Percentiles rank a stretch among this genome's conserved stretches.
These are phyloP conservation scores for Antrodiella citrinella DNA, from an alignment of 768 basidiomycete species.

Conservation along the genomic window DNA sequence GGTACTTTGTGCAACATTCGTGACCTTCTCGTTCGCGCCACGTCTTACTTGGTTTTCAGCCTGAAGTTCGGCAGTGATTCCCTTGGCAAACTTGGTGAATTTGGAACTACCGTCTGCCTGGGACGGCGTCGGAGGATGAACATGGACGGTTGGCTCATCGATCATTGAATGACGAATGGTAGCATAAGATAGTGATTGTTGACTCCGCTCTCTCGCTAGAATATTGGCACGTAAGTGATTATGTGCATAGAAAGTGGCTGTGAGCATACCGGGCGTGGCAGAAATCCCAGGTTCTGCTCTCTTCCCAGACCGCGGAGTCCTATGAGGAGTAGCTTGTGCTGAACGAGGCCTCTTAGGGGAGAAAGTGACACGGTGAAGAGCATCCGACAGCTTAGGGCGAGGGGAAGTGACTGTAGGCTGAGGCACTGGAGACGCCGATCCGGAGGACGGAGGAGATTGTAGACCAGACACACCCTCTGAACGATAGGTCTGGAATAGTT, in stretches of 20 bases:
- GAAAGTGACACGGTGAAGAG: constrained; percentile 61
- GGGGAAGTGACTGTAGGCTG: constrained; percentile 26
- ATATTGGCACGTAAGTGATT: constrained; percentile 10
- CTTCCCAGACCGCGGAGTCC: background rate
- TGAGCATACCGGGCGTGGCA: background rate
- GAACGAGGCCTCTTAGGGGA: constrained; percentile 70
- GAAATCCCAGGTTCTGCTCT: background rate
- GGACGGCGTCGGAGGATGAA: constrained; percentile 58
- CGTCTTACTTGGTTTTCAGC: background rate
- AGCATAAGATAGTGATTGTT: constrained; percentile 21
- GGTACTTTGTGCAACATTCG: constrained; percentile 11
- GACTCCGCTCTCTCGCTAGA: constrained; percentile 1
- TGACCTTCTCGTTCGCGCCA: background rate
- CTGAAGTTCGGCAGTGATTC: constrained; percentile 45
- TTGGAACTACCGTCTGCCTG: constrained; percentile 35
- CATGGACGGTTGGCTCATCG: constrained; percentile 39
- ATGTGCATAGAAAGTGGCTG: background rate
- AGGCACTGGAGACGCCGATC: constrained; percentile 33
- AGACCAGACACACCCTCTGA: background rate
- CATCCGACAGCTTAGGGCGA: constrained; percentile 63
- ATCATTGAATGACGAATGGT: background rate
- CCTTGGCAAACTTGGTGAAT: constrained; percentile 53
- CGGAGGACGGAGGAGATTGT: constrained; percentile 32
- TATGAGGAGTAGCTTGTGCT: constrained; percentile 19
- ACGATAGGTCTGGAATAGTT: constrained; percentile 40